phyloP scores from a whole-genome alignment of 306 rosid genomes.

The Casuarina cunninghamiana region DNA sequence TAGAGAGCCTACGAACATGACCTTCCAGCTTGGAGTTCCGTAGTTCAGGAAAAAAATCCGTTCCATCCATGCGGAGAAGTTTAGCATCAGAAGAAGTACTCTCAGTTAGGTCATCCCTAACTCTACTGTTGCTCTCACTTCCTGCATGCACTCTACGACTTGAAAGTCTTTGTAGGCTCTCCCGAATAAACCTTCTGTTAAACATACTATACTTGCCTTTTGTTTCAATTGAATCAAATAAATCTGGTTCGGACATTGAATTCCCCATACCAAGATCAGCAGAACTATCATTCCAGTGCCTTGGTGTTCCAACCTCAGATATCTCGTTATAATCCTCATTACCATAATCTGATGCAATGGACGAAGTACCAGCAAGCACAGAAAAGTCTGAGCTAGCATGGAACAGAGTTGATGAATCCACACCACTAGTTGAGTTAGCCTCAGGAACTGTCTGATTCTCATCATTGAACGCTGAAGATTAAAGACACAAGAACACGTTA shows the following conservation, averaged over 20 bases:
- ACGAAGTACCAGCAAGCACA: constrained; percentile 42
- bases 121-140: constrained; percentile 12
- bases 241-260: constrained; percentile 36
- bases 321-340: constrained; percentile 52
- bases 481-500: constrained; percentile 18
- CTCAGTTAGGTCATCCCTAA: constrained; percentile 30
- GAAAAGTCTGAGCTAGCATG: constrained; percentile 49
- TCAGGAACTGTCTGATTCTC: constrained; percentile 44
- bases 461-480: constrained; percentile 63
- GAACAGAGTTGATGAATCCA: constrained; percentile 34
- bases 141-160: constrained; percentile 22
- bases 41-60: constrained; percentile 44
- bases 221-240: constrained; percentile 33
- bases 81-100: constrained; percentile 31
- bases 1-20: constrained; percentile 45
- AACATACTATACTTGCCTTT: constrained; percentile 32
- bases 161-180: constrained; percentile 29
- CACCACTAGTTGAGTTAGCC: constrained; percentile 37
- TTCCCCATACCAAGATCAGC: constrained; percentile 44
- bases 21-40: constrained; percentile 38
- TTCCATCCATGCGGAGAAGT: constrained; percentile 63
- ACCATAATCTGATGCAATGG: constrained; percentile 51
- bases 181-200: constrained; percentile 33
- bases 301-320: constrained; percentile 63
- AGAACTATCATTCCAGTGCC: constrained; percentile 36